Percentiles rank a stretch among this genome's conserved stretches.
Conservation (phyloP, 176 grass and related monocot genomes). For the Secale cereale region DNA sequence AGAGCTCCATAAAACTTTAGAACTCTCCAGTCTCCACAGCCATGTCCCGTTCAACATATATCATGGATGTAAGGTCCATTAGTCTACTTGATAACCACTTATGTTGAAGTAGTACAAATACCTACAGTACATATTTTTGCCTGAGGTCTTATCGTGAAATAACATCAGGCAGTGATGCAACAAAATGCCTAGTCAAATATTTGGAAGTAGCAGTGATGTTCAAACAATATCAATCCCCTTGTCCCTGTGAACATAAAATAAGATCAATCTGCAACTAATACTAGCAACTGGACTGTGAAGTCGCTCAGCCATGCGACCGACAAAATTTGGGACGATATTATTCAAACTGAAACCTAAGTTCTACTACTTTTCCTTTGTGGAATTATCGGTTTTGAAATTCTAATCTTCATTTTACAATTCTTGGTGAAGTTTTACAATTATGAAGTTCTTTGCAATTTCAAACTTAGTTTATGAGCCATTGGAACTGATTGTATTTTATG, state of each 20-base stretch:
- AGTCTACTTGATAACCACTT: not conserved
- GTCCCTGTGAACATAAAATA: not conserved
- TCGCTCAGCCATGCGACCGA: not conserved
- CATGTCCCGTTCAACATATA: not conserved
- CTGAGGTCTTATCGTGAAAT: not conserved
- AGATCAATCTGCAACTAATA: not conserved
- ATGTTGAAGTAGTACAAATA: not conserved
- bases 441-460: not conserved
- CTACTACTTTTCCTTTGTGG: not conserved
- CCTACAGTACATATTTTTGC: not conserved
- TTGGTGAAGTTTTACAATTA: not conserved
- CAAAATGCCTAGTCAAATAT: not conserved
- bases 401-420: not conserved
- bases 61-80: not conserved
- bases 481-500: not conserved
- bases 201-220: not conserved
- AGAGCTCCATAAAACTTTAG: not conserved
- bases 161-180: not conserved
- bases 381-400: not conserved
- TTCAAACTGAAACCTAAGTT: not conserved
- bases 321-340: slow-evolving; percentile 18
- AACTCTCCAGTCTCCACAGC: not conserved
- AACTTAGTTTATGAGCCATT: too few species aligned
- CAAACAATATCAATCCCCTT: not conserved
- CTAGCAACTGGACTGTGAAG: not conserved